Conservation (phyloP, 129 eudicot species). For the Arctium minus region DNA sequence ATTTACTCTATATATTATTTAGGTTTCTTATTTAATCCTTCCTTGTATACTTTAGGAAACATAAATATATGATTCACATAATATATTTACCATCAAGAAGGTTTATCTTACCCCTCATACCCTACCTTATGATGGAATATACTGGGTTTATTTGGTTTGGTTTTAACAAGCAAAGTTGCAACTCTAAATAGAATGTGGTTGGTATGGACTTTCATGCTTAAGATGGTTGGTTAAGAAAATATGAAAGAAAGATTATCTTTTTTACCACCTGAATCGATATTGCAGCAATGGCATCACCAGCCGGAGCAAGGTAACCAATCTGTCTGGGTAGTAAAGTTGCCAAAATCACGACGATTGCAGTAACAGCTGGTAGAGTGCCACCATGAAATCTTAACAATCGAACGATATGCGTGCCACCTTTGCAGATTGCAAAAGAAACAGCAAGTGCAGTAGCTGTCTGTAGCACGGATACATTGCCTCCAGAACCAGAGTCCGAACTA, state of each 20-base stretch:
- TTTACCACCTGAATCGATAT: slow-evolving; percentile 75
- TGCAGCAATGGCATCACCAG: slow-evolving; percentile 69
- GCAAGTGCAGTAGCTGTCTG: slow-evolving; percentile 69
- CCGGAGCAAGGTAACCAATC: slow-evolving; percentile 68
- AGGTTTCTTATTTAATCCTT: neutral
- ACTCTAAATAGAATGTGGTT: neutral
- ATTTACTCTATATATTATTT: too few relatives aligned
- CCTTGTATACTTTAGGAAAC: neutral
- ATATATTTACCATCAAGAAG: neutral
- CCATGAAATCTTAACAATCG: slow-evolving; percentile 46
- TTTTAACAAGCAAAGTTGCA: neutral
- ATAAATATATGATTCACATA: too few relatives aligned
- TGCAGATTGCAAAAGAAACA: slow-evolving; percentile 71
- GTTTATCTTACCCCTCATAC: too few relatives aligned
- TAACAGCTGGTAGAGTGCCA: slow-evolving; percentile 61
- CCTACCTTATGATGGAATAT: too few relatives aligned
- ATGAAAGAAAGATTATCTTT: neutral
- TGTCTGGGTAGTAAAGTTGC: slow-evolving; percentile 66
- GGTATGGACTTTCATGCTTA: neutral
- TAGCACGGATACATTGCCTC: slow-evolving; percentile 42
- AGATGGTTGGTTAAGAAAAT: neutral
- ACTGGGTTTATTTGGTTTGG: neutral
- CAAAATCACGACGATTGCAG: slow-evolving; percentile 64
- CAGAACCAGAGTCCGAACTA: slow-evolving; percentile 29
- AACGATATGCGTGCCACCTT: slow-evolving; percentile 41